These are phyloP conservation scores for Xylaria sp. DNA, from an alignment of 2,329 filamentous ascomycete species.

Conservation along the genomic window DNA sequence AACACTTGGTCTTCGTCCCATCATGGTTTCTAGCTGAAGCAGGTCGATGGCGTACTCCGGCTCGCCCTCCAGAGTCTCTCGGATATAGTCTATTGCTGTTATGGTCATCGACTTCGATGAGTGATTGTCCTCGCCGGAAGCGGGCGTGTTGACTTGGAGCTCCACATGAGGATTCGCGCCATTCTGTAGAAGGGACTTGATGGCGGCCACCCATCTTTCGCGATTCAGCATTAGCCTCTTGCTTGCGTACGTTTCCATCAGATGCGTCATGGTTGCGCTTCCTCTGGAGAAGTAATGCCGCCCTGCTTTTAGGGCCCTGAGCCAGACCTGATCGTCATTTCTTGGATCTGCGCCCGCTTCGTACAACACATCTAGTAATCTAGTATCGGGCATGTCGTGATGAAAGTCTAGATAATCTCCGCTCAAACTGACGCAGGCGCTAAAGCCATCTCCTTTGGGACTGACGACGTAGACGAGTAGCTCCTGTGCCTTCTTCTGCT, in stretches of 20 bases:
- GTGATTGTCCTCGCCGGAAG: slow-evolving; percentile 40
- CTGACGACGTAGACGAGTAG: slow-evolving; percentile 48
- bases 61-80: slow-evolving; percentile 49
- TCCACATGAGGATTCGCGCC: slow-evolving; percentile 48
- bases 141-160: slow-evolving; percentile 43
- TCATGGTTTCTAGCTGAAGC: slow-evolving; percentile 47
- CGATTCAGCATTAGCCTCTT: slow-evolving; percentile 48
- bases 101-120: slow-evolving; percentile 42
- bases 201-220: slow-evolving; percentile 48
- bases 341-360: slow-evolving; percentile 45
- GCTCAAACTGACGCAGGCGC: slow-evolving; percentile 48
- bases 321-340: slow-evolving; percentile 45
- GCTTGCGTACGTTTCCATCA: slow-evolving; percentile 48
- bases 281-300: slow-evolving; percentile 49
- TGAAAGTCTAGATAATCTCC: slow-evolving; percentile 51
- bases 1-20: slow-evolving; percentile 47
- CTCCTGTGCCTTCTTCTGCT: slow-evolving; percentile 48
- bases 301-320: slow-evolving; percentile 46
- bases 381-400: slow-evolving; percentile 50
- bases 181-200: slow-evolving; percentile 47
- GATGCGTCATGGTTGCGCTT: slow-evolving; percentile 48
- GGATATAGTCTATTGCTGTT: slow-evolving; percentile 48
- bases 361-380: slow-evolving; percentile 47
- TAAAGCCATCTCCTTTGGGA: slow-evolving; percentile 49
- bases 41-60: slow-evolving; percentile 50